Evolutionary conservation across 2,329 filamentous ascomycete genomes (phyloP).

Genomic region (Diaporthe helianthi): DNA sequence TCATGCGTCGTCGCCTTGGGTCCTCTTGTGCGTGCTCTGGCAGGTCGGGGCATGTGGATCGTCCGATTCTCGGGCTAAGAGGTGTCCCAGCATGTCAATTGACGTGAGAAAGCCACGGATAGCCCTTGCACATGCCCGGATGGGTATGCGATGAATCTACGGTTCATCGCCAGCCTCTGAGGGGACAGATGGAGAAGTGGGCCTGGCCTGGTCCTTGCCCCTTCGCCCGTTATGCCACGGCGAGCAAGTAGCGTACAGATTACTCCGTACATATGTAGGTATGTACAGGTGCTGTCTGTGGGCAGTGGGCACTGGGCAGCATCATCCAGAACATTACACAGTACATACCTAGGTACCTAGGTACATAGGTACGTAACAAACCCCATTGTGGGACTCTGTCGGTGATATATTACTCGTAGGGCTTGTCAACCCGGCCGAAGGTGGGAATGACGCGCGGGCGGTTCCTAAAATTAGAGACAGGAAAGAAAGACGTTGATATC

Average conservation of each 20-base stretch:
- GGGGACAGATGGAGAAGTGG: neutral
- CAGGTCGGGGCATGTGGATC: slow-evolving; percentile 13
- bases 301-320: neutral
- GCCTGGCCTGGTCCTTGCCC: slow-evolving; percentile 18
- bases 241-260: neutral
- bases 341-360: too few relatives aligned
- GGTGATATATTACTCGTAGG: slow-evolving; percentile 20
- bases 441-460: slow-evolving; percentile 19
- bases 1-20: slow-evolving; percentile 16
- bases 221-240: neutral
- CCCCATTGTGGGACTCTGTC: slow-evolving; percentile 1
- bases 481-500: neutral
- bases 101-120: slow-evolving; percentile 5
- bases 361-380: too few relatives aligned
- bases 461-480: slow-evolving; percentile 19
- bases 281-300: neutral
- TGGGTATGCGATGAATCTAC: slow-evolving; percentile 17
- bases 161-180: neutral
- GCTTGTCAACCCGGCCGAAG: slow-evolving; percentile 11
- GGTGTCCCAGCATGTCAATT: slow-evolving; percentile 11
- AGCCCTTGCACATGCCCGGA: slow-evolving; percentile 7
- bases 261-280: neutral
- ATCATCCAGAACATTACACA: neutral
- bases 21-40: neutral
- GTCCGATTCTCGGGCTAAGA: slow-evolving; percentile 12